Conservation (phyloP, 768 basidiomycete genomes). For the Hypholoma sublateritium region DNA sequence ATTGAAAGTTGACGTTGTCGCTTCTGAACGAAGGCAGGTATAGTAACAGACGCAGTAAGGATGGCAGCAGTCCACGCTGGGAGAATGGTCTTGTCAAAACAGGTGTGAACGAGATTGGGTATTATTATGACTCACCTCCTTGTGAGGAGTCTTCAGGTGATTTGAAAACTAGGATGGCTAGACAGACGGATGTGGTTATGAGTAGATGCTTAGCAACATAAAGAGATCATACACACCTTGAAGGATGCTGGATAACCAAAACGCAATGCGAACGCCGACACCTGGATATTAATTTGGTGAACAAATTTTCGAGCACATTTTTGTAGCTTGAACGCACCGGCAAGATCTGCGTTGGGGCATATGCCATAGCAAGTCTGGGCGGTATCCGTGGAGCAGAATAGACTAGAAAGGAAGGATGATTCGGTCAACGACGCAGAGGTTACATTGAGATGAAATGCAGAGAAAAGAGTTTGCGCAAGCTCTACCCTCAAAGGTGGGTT, state of each 20-base stretch:
- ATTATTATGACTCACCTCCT: slow-evolving; percentile 8
- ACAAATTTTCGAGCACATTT: neutral
- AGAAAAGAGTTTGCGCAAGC: slow-evolving; percentile 7
- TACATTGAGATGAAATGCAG: slow-evolving; percentile 3
- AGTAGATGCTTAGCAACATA: neutral
- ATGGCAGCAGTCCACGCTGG: slow-evolving; percentile 16
- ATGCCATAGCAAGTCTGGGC: slow-evolving; percentile 13
- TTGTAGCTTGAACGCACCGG: slow-evolving; percentile 3
- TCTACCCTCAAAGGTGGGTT: slow-evolving; percentile 6
- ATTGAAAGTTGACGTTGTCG: slow-evolving; percentile 9
- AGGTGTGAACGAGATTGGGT: too few species aligned
- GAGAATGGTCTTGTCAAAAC: neutral
- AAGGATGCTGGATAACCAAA: slow-evolving; percentile 17
- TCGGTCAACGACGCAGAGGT: neutral
- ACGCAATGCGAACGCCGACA: slow-evolving; percentile 14
- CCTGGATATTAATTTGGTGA: neutral
- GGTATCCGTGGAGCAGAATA: slow-evolving; percentile 14
- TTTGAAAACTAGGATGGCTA: slow-evolving; percentile 12
- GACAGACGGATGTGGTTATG: neutral
- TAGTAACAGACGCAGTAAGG: slow-evolving; percentile 14
- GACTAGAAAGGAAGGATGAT: slow-evolving; percentile 1
- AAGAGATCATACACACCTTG: slow-evolving; percentile 5
- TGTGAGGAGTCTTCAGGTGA: slow-evolving; percentile 16
- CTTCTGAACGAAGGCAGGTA: slow-evolving; percentile 17
- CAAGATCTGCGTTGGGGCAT: slow-evolving; percentile 18